Evolutionary conservation across 345 rosid species (phyloP).

Genomic region (Viola odorata): DNA sequence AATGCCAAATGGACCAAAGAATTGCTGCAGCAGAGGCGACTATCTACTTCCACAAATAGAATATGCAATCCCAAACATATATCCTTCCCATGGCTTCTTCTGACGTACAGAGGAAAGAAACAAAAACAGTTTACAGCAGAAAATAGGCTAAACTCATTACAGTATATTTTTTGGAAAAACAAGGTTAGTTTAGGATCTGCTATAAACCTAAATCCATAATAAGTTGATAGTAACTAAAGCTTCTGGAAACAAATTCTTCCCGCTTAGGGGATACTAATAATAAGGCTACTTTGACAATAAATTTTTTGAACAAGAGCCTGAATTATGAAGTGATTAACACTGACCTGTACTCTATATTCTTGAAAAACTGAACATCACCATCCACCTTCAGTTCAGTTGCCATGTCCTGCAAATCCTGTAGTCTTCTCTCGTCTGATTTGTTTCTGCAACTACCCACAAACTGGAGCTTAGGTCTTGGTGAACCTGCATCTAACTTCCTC

Average conservation of each 20-base stretch:
- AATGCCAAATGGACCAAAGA: neutral
- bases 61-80: neutral
- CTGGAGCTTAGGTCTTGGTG: constrained; percentile 74
- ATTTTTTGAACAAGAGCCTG: neutral
- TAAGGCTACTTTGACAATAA: neutral
- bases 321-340: constrained; percentile 7
- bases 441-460: constrained; percentile 96
- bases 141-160: too few species aligned
- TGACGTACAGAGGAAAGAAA: neutral
- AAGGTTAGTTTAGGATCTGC: too few species aligned
- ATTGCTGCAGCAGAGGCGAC: neutral
- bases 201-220: too few species aligned
- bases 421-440: constrained; percentile 69
- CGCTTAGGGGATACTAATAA: neutral
- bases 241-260: too few species aligned
- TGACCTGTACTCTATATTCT: constrained; percentile 76
- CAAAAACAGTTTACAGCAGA: neutral
- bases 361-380: constrained; percentile 59
- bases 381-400: constrained; percentile 61
- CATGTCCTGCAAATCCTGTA: constrained; percentile 63
- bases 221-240: too few species aligned
- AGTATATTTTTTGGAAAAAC: too few species aligned
- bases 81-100: constrained; percentile 1
- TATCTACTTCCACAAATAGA: neutral
- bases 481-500: constrained; percentile 37